phyloP scores from a whole-genome alignment of 1,139 yeast genomes.

The Torulaspora pretoriensis region DNA sequence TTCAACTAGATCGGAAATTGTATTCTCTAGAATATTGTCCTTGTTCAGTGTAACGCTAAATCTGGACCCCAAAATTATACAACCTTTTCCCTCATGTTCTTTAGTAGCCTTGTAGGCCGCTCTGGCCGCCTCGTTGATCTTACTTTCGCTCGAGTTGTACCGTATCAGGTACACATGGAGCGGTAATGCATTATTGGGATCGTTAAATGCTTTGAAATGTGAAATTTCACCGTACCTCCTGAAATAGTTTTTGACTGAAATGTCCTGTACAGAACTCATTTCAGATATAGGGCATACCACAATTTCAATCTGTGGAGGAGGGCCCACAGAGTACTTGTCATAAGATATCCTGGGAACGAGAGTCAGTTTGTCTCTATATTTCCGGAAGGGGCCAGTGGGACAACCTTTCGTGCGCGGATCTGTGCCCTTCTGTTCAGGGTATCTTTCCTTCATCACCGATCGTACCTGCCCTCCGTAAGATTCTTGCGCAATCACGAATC shows the following conservation, averaged over 20 bases:
- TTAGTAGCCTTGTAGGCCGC: conserved; percentile 41
- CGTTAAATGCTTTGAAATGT: conserved; percentile 57
- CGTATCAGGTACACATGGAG: conserved; percentile 66
- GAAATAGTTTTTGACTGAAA: conserved; percentile 48
- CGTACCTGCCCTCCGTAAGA: conserved; percentile 42
- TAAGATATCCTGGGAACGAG: conserved; percentile 53
- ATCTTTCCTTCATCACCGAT: conserved; percentile 29
- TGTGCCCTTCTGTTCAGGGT: conserved; percentile 20
- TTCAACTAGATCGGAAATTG: conserved; percentile 27
- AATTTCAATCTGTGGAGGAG: conserved; percentile 66
- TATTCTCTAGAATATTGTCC: conserved; percentile 18
- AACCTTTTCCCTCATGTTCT: conserved; percentile 34
- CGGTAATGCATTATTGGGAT: conserved; percentile 76
- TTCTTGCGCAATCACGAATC: conserved; percentile 51
- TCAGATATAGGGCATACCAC: conserved; percentile 62
- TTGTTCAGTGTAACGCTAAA: conserved; percentile 29
- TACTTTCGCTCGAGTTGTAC: conserved; percentile 52
- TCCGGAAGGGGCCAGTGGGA: conserved; percentile 31
- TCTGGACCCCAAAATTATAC: conserved; percentile 38
- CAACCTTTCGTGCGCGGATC: conserved; percentile 41
- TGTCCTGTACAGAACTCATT: conserved; percentile 36
- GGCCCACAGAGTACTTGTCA: conserved; percentile 73
- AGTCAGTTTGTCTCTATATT: conserved; percentile 38
- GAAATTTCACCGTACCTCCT: conserved; percentile 57
- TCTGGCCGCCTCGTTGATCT: conserved; percentile 41